Conservation (phyloP, 179 eudicot species). For the Silene coronaria region DNA sequence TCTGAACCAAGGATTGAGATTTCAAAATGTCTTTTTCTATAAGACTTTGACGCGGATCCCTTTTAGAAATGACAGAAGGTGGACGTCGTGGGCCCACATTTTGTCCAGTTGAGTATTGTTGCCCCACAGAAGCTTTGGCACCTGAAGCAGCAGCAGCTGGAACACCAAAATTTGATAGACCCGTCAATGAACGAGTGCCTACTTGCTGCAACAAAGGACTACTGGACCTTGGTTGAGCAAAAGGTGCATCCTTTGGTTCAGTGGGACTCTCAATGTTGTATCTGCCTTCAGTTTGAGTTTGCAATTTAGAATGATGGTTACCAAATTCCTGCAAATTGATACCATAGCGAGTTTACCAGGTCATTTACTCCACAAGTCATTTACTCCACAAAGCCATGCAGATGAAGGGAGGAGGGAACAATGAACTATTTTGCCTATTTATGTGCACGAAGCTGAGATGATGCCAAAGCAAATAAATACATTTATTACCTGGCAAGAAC, state of each 20-base stretch:
- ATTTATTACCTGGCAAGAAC: neutral
- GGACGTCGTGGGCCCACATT: constrained; percentile 36
- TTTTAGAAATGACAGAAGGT: constrained; percentile 33
- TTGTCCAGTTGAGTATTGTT: constrained; percentile 36
- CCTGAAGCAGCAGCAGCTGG: constrained; percentile 27
- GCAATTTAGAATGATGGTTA: constrained; percentile 30
- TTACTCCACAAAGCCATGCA: neutral
- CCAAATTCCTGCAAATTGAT: constrained; percentile 43
- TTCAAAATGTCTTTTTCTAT: constrained; percentile 37
- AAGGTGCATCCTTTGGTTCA: constrained; percentile 40
- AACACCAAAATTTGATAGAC: constrained; percentile 26
- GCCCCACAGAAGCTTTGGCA: constrained; percentile 34
- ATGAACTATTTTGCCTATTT: neutral
- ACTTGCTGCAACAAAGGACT: constrained; percentile 30
- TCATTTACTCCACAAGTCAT: neutral
- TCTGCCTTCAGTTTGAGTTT: constrained; percentile 32
- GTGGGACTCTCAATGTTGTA: constrained; percentile 42
- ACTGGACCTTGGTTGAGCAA: constrained; percentile 34
- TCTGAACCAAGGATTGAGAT: constrained; percentile 30
- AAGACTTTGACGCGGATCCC: constrained; percentile 43
- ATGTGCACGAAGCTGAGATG: neutral
- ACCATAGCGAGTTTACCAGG: constrained; percentile 11
- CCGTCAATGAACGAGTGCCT: constrained; percentile 32
- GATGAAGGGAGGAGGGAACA: neutral
- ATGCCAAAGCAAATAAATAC: neutral